phyloP scores from a whole-genome alignment of 805 yeast genomes.

The Candida bentonensis region DNA sequence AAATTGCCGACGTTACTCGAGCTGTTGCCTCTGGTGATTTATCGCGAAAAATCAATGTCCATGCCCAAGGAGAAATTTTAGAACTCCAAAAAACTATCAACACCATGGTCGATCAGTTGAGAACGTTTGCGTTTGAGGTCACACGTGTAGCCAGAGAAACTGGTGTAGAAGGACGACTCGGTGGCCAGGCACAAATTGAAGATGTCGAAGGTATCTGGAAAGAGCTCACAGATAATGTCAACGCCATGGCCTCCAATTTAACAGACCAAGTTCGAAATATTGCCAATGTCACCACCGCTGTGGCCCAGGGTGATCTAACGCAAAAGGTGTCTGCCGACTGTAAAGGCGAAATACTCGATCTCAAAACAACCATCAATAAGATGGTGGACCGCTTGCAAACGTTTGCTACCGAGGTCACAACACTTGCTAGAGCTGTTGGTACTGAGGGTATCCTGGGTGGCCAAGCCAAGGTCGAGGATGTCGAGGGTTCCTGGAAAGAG shows the following conservation, averaged over 20 bases:
- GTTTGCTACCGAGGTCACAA: conserved; percentile 74
- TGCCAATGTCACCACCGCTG: conserved; percentile 80
- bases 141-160: conserved; percentile 80
- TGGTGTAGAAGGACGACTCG: conserved; percentile 78
- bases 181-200: conserved; percentile 74
- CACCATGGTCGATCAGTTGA: conserved; percentile 75
- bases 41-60: conserved; percentile 71
- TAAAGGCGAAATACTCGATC: conserved; percentile 64
- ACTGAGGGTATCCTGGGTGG: conserved; percentile 84
- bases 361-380: conserved; percentile 73
- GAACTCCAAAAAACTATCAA: conserved; percentile 78
- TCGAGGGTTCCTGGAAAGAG: conserved; percentile 78
- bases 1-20: conserved; percentile 77
- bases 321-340: conserved; percentile 80
- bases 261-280: conserved; percentile 82
- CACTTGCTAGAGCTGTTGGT: conserved; percentile 79
- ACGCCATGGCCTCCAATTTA: conserved; percentile 79
- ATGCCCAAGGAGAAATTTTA: conserved; percentile 82
- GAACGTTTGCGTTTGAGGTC: conserved; percentile 75
- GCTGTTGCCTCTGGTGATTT: conserved; percentile 83
- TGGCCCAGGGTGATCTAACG: conserved; percentile 68
- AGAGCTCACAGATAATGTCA: conserved; percentile 73
- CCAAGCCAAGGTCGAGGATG: conserved; percentile 67
- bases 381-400: conserved; percentile 77
- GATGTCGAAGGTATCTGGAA: conserved; percentile 82